Percentiles rank a stretch among this genome's conserved stretches.
phyloP scores from a whole-genome alignment of 208 protist species.

The Crithidia fasciculata region DNA sequence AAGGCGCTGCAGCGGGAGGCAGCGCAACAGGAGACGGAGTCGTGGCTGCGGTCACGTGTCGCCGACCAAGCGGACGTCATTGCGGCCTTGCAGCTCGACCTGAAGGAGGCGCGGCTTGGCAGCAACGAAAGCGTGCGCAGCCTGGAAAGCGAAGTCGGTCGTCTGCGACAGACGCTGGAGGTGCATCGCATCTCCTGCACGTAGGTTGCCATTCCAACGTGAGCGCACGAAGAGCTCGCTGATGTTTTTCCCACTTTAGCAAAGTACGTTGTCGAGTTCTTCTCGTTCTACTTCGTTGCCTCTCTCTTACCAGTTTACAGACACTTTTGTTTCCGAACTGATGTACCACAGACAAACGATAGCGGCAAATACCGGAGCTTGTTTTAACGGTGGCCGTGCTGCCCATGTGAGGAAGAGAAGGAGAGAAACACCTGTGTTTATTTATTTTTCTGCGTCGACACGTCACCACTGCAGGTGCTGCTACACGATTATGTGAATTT shows the following conservation, averaged over 20 bases:
- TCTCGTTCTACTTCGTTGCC: too few species aligned
- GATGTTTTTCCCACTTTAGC: too few species aligned
- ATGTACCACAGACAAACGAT: too few species aligned
- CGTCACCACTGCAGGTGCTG: neutral
- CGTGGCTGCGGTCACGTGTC: constrained; percentile 72
- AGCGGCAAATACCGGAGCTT: too few species aligned
- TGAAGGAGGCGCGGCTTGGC: constrained; percentile 46
- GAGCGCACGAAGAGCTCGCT: too few species aligned
- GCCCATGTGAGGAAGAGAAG: too few species aligned
- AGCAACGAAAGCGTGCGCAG: constrained; percentile 45
- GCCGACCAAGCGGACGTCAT: constrained; percentile 76
- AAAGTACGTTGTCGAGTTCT: too few species aligned
- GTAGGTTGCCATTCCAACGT: too few species aligned
- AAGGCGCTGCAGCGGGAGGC: constrained; percentile 53
- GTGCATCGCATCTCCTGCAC: constrained; percentile 60
- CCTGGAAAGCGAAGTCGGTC: constrained; percentile 58
- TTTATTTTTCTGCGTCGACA: neutral
- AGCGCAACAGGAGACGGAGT: constrained; percentile 68
- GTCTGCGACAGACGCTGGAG: constrained; percentile 79
- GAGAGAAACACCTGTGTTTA: too few species aligned
- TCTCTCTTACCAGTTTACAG: too few species aligned
- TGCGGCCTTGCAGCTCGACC: constrained; percentile 65
- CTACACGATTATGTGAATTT: neutral
- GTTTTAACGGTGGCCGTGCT: too few species aligned
- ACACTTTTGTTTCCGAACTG: too few species aligned